A percentile compares a stretch with the other conserved stretches of the same genome.
These are phyloP conservation scores for Oryza punctata DNA, from an alignment of 176 grass and related monocot species.

Conservation along the genomic window DNA sequence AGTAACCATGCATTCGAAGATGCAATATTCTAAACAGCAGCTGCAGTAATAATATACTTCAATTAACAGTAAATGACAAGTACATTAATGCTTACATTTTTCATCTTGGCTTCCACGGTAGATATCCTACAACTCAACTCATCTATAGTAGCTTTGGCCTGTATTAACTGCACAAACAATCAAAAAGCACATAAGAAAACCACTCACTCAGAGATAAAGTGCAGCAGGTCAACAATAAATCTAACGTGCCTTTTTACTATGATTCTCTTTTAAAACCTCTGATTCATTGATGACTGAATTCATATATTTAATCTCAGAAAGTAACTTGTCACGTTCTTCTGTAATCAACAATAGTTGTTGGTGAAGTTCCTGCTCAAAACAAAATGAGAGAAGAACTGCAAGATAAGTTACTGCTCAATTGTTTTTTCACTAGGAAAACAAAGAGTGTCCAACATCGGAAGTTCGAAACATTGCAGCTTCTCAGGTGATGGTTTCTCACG, in stretches of 20 bases:
- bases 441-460: not conserved
- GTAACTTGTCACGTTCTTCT: slow-evolving; percentile 63
- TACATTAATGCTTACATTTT: slow-evolving; percentile 47
- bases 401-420: slow-evolving; percentile 18
- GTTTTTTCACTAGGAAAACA: slow-evolving; percentile 2
- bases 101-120: slow-evolving; percentile 64
- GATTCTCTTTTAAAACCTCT: slow-evolving; percentile 61
- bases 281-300: slow-evolving; percentile 44
- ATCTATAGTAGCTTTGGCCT: slow-evolving; percentile 53
- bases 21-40: not conserved
- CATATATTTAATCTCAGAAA: slow-evolving; percentile 52
- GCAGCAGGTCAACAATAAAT: slow-evolving; percentile 16
- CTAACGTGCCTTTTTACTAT: slow-evolving; percentile 56
- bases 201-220: slow-evolving; percentile 25
- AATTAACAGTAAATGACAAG: not conserved
- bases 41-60: slow-evolving; percentile 2
- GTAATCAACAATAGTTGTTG: slow-evolving; percentile 51
- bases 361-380: slow-evolving; percentile 57
- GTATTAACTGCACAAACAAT: slow-evolving; percentile 53
- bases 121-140: slow-evolving; percentile 67
- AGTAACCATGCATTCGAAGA: slow-evolving; percentile 1
- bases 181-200: slow-evolving; percentile 11
- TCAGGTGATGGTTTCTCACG: not conserved
- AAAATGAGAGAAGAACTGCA: slow-evolving; percentile 12
- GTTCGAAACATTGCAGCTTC: not conserved